Evolutionary conservation across 176 grass and related monocot genomes (phyloP).

Genomic region (Leersia perrieri): DNA sequence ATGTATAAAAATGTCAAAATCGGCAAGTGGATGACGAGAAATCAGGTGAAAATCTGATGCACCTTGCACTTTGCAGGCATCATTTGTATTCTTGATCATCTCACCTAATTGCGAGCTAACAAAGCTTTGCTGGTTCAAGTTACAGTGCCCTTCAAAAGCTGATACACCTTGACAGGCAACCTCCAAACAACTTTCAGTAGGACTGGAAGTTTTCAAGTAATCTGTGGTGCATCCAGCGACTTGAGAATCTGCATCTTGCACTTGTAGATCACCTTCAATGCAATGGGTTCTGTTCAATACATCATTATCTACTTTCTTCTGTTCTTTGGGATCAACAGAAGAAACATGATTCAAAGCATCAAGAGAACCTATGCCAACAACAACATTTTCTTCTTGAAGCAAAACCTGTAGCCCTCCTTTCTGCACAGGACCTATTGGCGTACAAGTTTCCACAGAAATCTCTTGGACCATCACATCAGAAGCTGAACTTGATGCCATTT

Average conservation of each 20-base stretch:
- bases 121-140: background rate
- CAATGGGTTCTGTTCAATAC: background rate
- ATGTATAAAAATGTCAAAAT: slow-evolving; percentile 44
- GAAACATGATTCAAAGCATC: background rate
- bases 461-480: slow-evolving; percentile 11
- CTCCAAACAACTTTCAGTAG: background rate
- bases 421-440: slow-evolving; percentile 2
- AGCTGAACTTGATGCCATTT: slow-evolving; percentile 23
- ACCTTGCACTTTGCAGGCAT: slow-evolving; percentile 35
- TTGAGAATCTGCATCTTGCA: background rate
- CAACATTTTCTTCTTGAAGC: background rate
- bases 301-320: slow-evolving; percentile 1
- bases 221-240: background rate
- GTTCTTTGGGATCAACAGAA: background rate
- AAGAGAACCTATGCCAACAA: background rate
- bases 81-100: slow-evolving; percentile 31
- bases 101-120: slow-evolving; percentile 23
- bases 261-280: background rate
- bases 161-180: background rate
- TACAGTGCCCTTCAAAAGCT: background rate
- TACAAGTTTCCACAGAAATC: background rate
- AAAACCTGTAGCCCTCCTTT: slow-evolving; percentile 19
- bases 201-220: background rate
- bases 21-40: slow-evolving; percentile 26
- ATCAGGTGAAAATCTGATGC: slow-evolving; percentile 1